phyloP scores from a whole-genome alignment of 2,329 filamentous ascomycete genomes.

The Fusarium siculi region DNA sequence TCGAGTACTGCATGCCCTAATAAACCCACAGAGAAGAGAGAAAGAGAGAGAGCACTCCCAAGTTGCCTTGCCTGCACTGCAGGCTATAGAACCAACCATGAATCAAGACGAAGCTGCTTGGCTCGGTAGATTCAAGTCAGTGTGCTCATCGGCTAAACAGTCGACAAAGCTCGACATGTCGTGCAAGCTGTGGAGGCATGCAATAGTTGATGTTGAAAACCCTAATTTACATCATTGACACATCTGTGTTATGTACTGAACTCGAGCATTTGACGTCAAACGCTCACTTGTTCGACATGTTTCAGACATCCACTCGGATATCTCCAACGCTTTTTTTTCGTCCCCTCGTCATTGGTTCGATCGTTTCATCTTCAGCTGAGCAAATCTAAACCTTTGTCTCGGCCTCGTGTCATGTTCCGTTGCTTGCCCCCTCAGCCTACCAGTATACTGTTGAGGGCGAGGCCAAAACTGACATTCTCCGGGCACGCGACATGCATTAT shows the following conservation, averaged over 20 bases:
- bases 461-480: conserved; percentile 13
- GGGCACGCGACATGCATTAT: conserved; percentile 20
- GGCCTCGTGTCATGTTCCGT: conserved; percentile 19
- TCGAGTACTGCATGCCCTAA: conserved; percentile 21
- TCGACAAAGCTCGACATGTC: background rate
- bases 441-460: background rate
- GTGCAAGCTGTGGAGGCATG: background rate
- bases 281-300: conserved; percentile 13
- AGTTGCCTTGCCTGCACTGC: background rate
- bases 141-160: background rate
- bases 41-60: background rate
- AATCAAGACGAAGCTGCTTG: conserved; percentile 25
- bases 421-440: conserved; percentile 15
- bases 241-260: background rate
- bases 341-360: conserved; percentile 17
- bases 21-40: background rate
- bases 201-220: background rate
- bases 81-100: background rate
- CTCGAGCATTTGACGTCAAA: conserved; percentile 21
- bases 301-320: conserved; percentile 26
- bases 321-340: conserved; percentile 20
- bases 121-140: background rate
- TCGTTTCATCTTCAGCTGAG: conserved; percentile 14
- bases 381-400: conserved; percentile 32
- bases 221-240: conserved; percentile 1